Percentiles rank a stretch among this genome's conserved stretches.
Conservation (phyloP, 305 asterid genomes). For the Solanum aculeatissimum region DNA sequence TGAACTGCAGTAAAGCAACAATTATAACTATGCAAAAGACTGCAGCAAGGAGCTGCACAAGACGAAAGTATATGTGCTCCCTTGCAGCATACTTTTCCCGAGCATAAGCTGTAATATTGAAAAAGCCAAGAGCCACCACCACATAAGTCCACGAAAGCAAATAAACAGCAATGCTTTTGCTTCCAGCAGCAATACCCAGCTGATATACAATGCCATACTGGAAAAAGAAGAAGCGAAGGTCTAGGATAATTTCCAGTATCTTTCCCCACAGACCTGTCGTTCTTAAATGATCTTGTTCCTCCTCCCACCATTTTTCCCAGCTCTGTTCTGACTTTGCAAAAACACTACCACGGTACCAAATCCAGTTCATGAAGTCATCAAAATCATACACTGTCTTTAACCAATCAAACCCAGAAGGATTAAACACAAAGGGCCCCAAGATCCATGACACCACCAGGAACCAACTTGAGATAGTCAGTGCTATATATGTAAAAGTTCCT, state of each 20-base stretch:
- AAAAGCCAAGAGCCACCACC: slow-evolving; percentile 37
- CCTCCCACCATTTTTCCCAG: slow-evolving; percentile 96
- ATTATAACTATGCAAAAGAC: slow-evolving; percentile 40
- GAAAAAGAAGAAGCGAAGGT: slow-evolving; percentile 57
- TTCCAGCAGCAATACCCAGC: slow-evolving; percentile 44
- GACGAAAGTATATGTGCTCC: slow-evolving; percentile 58
- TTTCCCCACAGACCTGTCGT: slow-evolving; percentile 67
- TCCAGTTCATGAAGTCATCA: slow-evolving; percentile 83
- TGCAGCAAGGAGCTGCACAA: slow-evolving; percentile 58
- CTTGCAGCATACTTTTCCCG: slow-evolving; percentile 51
- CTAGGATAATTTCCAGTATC: slow-evolving; percentile 38
- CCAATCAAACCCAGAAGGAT: slow-evolving; percentile 91
- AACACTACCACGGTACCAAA: slow-evolving; percentile 75
- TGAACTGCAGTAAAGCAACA: slow-evolving; percentile 50
- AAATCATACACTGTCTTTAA: slow-evolving; percentile 78
- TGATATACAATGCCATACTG: slow-evolving; percentile 63
- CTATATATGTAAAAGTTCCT: slow-evolving; percentile 31
- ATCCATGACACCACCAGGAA: slow-evolving; percentile 83
- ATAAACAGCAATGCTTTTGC: slow-evolving; percentile 53
- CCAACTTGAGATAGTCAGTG: slow-evolving; percentile 81
- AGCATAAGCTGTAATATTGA: slow-evolving; percentile 35
- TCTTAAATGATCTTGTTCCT: slow-evolving; percentile 88
- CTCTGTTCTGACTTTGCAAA: slow-evolving; percentile 77
- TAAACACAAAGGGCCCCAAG: slow-evolving; percentile 72
- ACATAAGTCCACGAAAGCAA: slow-evolving; percentile 53